phyloP scores from a whole-genome alignment of 1,284 basidiomycete genomes.

The Moniliophthora roreri region DNA sequence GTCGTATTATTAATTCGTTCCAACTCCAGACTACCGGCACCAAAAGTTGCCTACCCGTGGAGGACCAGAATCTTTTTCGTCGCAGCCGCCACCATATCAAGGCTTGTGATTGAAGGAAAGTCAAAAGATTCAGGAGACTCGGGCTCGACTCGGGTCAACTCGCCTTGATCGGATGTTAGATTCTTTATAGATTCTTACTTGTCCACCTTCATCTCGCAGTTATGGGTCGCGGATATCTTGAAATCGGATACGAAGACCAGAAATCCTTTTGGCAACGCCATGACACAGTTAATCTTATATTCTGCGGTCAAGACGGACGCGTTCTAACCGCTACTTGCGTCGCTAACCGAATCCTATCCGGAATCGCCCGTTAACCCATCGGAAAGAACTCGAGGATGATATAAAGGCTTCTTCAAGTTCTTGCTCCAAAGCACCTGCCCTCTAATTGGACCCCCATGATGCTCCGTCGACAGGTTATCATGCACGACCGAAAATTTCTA shows the following conservation, averaged over 20 bases:
- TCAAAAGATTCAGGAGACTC: background rate
- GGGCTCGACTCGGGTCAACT: background rate
- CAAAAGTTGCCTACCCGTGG: conserved; percentile 48
- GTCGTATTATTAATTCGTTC: conserved; percentile 13
- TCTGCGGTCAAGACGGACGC: background rate
- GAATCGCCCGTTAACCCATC: background rate
- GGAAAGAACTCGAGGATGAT: background rate
- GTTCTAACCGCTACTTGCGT: background rate
- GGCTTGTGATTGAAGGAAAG: background rate
- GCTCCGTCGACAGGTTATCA: background rate
- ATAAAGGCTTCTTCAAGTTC: background rate
- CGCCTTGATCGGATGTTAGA: no score
- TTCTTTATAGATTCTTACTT: no score
- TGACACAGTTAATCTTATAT: background rate
- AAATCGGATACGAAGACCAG: no score
- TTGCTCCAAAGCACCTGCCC: background rate
- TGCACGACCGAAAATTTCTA: background rate
- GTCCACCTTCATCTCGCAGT: no score
- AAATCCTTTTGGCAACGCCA: background rate
- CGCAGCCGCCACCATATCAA: conserved; percentile 7
- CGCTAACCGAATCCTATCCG: background rate
- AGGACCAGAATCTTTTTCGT: conserved; percentile 51
- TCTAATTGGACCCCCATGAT: background rate
- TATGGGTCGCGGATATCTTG: no score
- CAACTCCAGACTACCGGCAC: conserved; percentile 12